Evolutionary conservation across 805 yeast species (phyloP).

Genomic region (Geotrichum ghanense): DNA sequence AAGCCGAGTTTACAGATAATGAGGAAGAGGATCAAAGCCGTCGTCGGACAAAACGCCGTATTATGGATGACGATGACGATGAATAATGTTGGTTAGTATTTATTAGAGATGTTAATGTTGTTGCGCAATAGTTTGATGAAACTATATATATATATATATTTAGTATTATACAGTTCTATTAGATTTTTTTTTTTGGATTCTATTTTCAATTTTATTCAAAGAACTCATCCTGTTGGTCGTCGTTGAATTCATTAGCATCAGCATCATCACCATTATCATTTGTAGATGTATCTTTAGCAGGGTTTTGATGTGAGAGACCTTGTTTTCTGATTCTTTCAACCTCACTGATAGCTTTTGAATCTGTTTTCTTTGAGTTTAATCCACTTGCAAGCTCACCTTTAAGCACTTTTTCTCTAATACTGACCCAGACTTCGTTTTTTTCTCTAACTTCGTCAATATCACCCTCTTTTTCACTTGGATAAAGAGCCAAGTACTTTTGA

Average conservation of each 20-base stretch:
- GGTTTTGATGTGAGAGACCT: conserved; percentile 3
- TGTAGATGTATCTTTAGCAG: not conserved
- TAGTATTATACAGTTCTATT: not conserved
- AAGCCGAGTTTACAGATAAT: conserved; percentile 7
- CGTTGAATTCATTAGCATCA: conserved; percentile 4
- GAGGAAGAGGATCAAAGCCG: conserved; percentile 1
- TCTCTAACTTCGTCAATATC: conserved; percentile 19
- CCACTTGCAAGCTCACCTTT: conserved; percentile 47
- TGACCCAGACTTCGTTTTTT: conserved; percentile 38
- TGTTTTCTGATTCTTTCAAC: conserved; percentile 10
- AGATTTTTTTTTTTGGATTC: too few relatives aligned
- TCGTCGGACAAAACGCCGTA: conserved; percentile 17
- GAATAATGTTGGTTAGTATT: too few relatives aligned
- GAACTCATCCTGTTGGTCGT: conserved; percentile 9
- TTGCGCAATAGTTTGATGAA: too few relatives aligned
- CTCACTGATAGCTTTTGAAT: conserved; percentile 1
- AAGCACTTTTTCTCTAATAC: conserved; percentile 41
- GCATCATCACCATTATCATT: conserved; percentile 5
- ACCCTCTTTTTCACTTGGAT: conserved; percentile 38
- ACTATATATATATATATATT: not conserved
- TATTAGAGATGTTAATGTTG: too few relatives aligned
- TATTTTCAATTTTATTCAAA: not conserved
- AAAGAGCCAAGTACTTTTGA: conserved; percentile 70
- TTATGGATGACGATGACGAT: conserved; percentile 22
- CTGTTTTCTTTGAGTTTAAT: conserved; percentile 29